Evolutionary conservation across 306 rosid genomes (phyloP), one percentile per base, ranked within the genome.

Genomic region (Casuarina cunninghamiana): DNA sequence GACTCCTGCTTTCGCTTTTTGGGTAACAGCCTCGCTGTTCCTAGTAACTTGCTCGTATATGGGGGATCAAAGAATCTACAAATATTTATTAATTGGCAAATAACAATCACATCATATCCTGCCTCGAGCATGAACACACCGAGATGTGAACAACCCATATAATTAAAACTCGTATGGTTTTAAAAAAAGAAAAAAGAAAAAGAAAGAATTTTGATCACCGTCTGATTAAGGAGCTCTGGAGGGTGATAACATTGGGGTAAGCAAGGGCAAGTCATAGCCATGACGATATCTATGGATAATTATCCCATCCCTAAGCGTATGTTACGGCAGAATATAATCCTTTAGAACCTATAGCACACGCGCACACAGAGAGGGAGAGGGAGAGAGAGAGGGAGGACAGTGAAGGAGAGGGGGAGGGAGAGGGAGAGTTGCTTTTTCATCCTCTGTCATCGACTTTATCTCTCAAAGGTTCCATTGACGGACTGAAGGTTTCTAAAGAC

Each of bases 401-500:
- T 26, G 32, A 26, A 26, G 32, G 32, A 26, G 32, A 26, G 32
- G 32, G 0, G 32, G 32, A 26, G 32, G 32, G 32, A 26, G 32
- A 26, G 68, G 35, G 67, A 1, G 58, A 1, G 58, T 10, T 6
- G 37, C 41, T 2, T 73, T 65, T 79, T 72, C 16, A 41, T 10
- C 71, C 51, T 32, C 17, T 17, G 51, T 66, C 37, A 26, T 37
- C 57, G 26, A 63, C 69, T 75, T 49, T 77, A 53, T 53, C 53
- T 66, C 62, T 45, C 70, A 51, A n/a, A 41, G 76, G 50, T 53
- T 43, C 71, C 66, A 41, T 68, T 68, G 46, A 60, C 26, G 69
- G 61, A 60, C 15, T 55, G 76, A 58, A 65, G 79, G 65, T 78
- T 63, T 58, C 77, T 75, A 37, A 32, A 61, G 67, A 61, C 72